Conservation (phyloP, 2,329 filamentous ascomycete species). For the Trichoderma breve region DNA sequence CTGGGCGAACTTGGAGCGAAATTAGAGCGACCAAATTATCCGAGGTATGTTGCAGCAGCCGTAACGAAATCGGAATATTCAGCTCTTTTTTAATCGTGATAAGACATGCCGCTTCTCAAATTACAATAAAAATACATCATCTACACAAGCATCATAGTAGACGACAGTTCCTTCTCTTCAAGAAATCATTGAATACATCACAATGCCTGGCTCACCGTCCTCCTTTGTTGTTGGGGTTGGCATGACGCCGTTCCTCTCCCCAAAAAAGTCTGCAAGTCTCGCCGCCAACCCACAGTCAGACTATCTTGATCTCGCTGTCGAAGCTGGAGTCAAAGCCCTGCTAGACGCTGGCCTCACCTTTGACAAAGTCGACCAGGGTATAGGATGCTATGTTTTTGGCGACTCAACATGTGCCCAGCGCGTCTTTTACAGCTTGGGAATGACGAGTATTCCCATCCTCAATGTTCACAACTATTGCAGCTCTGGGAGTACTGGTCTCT, state of each 20-base stretch:
- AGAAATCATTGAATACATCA: neutral
- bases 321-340: neutral
- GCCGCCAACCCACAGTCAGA: neutral
- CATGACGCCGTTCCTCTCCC: neutral
- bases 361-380: slow-evolving; percentile 1
- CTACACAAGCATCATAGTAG: neutral
- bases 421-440: slow-evolving; percentile 8
- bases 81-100: neutral
- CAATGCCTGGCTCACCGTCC: neutral
- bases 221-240: slow-evolving; percentile 1
- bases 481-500: neutral
- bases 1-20: neutral
- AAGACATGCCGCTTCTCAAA: neutral
- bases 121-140: neutral
- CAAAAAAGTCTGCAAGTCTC: neutral
- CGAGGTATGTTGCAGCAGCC: neutral
- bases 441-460: neutral
- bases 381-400: slow-evolving; percentile 1
- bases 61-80: neutral
- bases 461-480: slow-evolving; percentile 6
- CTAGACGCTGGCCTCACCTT: neutral
- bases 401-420: slow-evolving; percentile 4
- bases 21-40: neutral
- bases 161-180: neutral
- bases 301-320: neutral